These are phyloP conservation scores for Yamadazyma diddensiae DNA, from an alignment of 1,139 yeast species.

Conservation along the genomic window DNA sequence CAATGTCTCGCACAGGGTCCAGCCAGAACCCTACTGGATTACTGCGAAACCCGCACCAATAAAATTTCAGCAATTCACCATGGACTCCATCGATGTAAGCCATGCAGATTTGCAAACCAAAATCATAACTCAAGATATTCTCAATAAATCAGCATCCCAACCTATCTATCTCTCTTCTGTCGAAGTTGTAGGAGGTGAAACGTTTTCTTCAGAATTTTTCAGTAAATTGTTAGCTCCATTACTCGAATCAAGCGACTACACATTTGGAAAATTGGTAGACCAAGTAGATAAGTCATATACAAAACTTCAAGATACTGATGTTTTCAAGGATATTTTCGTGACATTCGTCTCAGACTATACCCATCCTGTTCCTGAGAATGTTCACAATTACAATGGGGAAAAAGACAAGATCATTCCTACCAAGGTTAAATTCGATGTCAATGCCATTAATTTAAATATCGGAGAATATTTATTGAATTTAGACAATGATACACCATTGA, in stretches of 20 bases:
- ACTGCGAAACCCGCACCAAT: slow-evolving; percentile 5
- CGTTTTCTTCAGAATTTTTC: slow-evolving; percentile 45
- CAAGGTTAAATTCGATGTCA: slow-evolving; percentile 37
- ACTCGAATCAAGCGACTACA: slow-evolving; percentile 41
- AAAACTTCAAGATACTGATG: slow-evolving; percentile 39
- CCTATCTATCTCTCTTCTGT: slow-evolving; percentile 46
- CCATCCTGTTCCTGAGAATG: slow-evolving; percentile 22
- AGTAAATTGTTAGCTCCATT: slow-evolving; percentile 45
- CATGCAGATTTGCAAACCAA: slow-evolving; percentile 24
- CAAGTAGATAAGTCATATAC: slow-evolving; percentile 24
- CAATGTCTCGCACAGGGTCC: too few relatives aligned
- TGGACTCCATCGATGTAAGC: slow-evolving; percentile 10
- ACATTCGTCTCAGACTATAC: slow-evolving; percentile 33
- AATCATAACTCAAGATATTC: slow-evolving; percentile 31
- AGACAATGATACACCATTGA: slow-evolving; percentile 40
- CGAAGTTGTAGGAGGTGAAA: slow-evolving; percentile 50
- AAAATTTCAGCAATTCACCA: slow-evolving; percentile 7
- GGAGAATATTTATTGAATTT: slow-evolving; percentile 37
- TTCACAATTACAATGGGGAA: slow-evolving; percentile 24
- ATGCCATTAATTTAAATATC: slow-evolving; percentile 30
- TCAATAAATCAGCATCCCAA: slow-evolving; percentile 30
- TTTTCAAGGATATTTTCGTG: slow-evolving; percentile 38
- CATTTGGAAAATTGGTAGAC: slow-evolving; percentile 39
- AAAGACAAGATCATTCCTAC: slow-evolving; percentile 37
- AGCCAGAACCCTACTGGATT: background rate